Conservation (phyloP, 768 basidiomycete species). For the Roridomyces roridus region DNA sequence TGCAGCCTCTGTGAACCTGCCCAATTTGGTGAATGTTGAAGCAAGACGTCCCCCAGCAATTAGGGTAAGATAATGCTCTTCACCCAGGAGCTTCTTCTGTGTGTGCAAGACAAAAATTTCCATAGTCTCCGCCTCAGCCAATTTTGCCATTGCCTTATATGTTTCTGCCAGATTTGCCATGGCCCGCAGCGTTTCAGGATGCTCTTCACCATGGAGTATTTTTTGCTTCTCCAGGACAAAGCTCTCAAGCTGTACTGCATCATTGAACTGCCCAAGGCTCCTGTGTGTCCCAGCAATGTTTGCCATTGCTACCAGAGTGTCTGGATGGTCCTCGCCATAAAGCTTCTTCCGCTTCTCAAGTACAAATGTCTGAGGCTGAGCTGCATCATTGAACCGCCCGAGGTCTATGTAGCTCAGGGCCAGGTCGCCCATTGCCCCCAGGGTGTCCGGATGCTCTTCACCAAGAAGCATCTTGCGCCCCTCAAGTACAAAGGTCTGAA, state of each 20-base stretch:
- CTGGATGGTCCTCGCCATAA: neutral
- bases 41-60: no score
- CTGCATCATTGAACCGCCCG: neutral
- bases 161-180: constrained; percentile 8
- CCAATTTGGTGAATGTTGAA: no score
- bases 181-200: neutral
- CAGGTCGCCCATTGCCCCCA: neutral
- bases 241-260: neutral
- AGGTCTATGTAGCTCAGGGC: neutral
- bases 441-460: constrained; percentile 5
- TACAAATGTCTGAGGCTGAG: neutral
- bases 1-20: no score
- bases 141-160: no score
- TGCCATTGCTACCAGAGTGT: neutral
- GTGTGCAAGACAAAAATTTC: no score
- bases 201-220: neutral
- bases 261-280: neutral
- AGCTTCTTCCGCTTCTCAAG: neutral
- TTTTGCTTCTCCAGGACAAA: neutral
- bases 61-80: no score
- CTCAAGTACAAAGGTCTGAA: neutral
- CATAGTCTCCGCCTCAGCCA: no score
- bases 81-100: no score
- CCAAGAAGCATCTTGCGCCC: neutral
- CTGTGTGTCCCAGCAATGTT: no score